Evolutionary conservation across 2,329 filamentous ascomycete genomes (phyloP), one percentile per base, ranked within the genome.

Genomic region (Penicillium olsonii): DNA sequence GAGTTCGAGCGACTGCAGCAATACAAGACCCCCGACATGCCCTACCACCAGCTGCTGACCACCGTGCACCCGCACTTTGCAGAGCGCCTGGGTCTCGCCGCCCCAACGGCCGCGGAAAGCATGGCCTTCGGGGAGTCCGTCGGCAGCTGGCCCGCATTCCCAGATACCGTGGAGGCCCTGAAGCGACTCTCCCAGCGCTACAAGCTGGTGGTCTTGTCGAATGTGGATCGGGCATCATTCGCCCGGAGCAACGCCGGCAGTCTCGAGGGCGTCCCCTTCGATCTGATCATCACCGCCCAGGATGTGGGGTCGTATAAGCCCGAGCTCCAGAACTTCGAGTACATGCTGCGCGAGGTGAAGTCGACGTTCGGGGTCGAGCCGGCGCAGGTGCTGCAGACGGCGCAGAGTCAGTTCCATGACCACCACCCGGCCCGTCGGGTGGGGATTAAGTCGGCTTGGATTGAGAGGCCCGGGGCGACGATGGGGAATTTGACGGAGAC

Each of bases 291-390:
- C 67, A 88, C 85, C 3, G 87, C 87, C 2, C 75, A 90, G 68
- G 80, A 87, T 38, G 82, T 90, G 43, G 86, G 87, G 1, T 77
- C 74, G 4, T 90, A 90, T 67, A 91, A 90, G 72, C 87, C 87
- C 0, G 71, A 79, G 53, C 64, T 70, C 20, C 63, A 63, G n/a
- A 89, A 88, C 60, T 90, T 90, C 55, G 73, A 80, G 46, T 85
- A 86, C 62, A 70, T 90, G 67, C 69, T 89, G 6, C 64, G 68
- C 10, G 72, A 77, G 29, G 77, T 81, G n/a, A 71, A 78, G 60
- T 57, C 67, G 5, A 77, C 82, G 3, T 78, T 86, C 41, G 83
- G 78, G 0, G 65, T 87, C 0, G 74, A 78, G 29, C 83, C 80
- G 57, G 69, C 72, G 0, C 72, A 83, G 50, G 72, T 90, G 37